These are phyloP conservation scores for Trypanosomatidae sp. DNA, from an alignment of 208 protist species.

Conservation along the genomic window DNA sequence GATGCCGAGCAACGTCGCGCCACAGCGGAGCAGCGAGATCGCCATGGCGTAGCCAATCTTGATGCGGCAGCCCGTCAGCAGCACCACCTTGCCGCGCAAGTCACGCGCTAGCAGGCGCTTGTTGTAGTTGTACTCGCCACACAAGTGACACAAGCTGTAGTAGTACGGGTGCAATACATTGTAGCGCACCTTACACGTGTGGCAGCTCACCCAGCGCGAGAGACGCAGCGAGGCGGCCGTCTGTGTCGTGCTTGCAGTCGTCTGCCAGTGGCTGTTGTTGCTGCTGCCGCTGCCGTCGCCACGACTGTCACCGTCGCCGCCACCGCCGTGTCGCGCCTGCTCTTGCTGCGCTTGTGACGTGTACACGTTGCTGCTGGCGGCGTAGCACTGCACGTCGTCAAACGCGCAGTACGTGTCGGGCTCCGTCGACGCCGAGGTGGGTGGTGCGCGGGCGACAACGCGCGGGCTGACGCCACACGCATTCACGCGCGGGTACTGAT, in stretches of 20 bases:
- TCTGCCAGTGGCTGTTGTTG: too few relatives aligned
- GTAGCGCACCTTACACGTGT: constrained; percentile 83
- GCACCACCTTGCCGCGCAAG: constrained; percentile 81
- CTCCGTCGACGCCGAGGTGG: constrained; percentile 42
- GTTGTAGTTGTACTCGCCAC: constrained; percentile 92
- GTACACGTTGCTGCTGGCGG: too few relatives aligned
- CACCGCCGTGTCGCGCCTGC: too few relatives aligned
- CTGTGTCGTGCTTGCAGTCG: background rate
- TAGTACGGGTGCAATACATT: constrained; percentile 93
- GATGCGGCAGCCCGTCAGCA: constrained; percentile 89
- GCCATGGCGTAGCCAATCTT: constrained; percentile 92
- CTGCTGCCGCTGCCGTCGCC: too few relatives aligned
- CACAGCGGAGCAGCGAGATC: constrained; percentile 78
- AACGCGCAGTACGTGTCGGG: constrained; percentile 59
- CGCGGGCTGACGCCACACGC: constrained; percentile 34
- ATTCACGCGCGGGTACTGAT: constrained; percentile 14
- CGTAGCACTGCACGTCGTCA: constrained; percentile 63
- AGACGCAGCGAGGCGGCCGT: constrained; percentile 15
- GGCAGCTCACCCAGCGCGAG: constrained; percentile 50
- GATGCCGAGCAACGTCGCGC: constrained; percentile 72
- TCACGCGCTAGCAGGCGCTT: constrained; percentile 88
- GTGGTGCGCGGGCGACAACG: constrained; percentile 22
- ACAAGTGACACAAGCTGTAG: constrained; percentile 92
- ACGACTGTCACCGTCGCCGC: too few relatives aligned
- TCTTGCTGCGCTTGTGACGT: too few relatives aligned